These are phyloP conservation scores for Magnaporthales sp. DNA, from an alignment of 2,329 filamentous ascomycete genomes.

Conservation along the genomic window DNA sequence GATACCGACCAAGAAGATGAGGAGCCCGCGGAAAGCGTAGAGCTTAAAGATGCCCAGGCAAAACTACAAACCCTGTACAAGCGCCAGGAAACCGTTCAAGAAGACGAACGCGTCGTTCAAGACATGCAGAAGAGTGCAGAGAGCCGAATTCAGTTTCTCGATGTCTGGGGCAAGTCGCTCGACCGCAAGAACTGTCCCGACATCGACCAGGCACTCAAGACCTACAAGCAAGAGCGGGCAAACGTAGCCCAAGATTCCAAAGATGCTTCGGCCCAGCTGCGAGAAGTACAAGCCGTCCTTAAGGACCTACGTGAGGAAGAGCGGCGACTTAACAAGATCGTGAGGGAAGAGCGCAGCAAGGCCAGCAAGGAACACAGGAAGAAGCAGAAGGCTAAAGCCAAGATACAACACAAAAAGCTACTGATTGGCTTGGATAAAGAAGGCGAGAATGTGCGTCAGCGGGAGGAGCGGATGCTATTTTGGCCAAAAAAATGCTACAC, in stretches of 20 bases:
- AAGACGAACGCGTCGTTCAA: slow-evolving; percentile 18
- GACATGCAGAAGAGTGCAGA: slow-evolving; percentile 24
- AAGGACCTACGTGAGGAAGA: slow-evolving; percentile 22
- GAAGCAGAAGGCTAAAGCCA: slow-evolving; percentile 22
- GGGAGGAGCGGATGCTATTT: slow-evolving; percentile 32
- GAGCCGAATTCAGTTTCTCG: slow-evolving; percentile 31
- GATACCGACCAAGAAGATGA: slow-evolving; percentile 15
- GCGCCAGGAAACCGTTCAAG: slow-evolving; percentile 11
- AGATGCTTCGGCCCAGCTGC: slow-evolving; percentile 19
- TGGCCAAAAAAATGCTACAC: slow-evolving; percentile 42
- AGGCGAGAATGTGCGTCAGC: slow-evolving; percentile 35
- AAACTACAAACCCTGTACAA: slow-evolving; percentile 21
- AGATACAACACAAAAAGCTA: slow-evolving; percentile 21
- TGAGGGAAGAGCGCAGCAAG: slow-evolving; percentile 17
- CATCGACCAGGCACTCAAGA: slow-evolving; percentile 27
- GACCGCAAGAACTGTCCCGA: slow-evolving; percentile 21
- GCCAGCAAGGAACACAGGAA: slow-evolving; percentile 22
- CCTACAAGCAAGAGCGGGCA: slow-evolving; percentile 32
- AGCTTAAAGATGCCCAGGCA: slow-evolving; percentile 16
- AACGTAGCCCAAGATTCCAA: slow-evolving; percentile 32
- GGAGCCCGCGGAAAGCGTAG: slow-evolving; percentile 9
- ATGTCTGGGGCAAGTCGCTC: slow-evolving; percentile 28
- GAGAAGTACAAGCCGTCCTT: slow-evolving; percentile 24
- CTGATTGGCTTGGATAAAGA: slow-evolving; percentile 25
- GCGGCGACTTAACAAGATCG: slow-evolving; percentile 17